A percentile compares a stretch with the other conserved stretches of the same genome.
These are phyloP conservation scores for Nicotiana rustica DNA, from an alignment of 305 asterid species.

Conservation along the genomic window DNA sequence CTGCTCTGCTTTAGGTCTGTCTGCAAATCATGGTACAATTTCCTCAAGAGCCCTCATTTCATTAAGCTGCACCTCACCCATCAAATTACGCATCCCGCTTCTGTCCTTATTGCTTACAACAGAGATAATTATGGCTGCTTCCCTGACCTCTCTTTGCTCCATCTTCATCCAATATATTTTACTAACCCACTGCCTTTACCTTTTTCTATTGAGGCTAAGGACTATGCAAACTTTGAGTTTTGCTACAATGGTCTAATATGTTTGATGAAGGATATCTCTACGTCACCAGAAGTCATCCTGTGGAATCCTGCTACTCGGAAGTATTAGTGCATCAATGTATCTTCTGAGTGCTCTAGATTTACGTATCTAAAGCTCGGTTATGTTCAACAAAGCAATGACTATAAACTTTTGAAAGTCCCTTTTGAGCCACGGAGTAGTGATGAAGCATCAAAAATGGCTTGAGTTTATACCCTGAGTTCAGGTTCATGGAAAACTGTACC, in stretches of 20 bases:
- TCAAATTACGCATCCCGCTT: neutral
- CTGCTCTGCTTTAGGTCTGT: neutral
- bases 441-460: neutral
- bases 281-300: neutral
- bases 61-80: neutral
- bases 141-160: neutral
- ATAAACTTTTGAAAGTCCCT: neutral
- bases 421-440: neutral
- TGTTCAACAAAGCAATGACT: neutral
- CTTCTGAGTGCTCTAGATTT: neutral
- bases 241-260: neutral
- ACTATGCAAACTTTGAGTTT: neutral
- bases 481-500: neutral
- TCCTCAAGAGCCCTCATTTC: constrained; percentile 12
- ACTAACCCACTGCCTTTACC: neutral
- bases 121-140: neutral
- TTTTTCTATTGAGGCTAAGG: neutral
- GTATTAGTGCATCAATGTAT: neutral
- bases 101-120: neutral
- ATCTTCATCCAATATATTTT: neutral
- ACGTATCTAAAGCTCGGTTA: neutral
- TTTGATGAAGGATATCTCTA: neutral
- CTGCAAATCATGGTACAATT: constrained; percentile 30
- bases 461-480: neutral
- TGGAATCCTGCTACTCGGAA: constrained; percentile 23